These are phyloP conservation scores for Diaporthe batatas DNA, from an alignment of 2,329 filamentous ascomycete genomes.

Conservation along the genomic window DNA sequence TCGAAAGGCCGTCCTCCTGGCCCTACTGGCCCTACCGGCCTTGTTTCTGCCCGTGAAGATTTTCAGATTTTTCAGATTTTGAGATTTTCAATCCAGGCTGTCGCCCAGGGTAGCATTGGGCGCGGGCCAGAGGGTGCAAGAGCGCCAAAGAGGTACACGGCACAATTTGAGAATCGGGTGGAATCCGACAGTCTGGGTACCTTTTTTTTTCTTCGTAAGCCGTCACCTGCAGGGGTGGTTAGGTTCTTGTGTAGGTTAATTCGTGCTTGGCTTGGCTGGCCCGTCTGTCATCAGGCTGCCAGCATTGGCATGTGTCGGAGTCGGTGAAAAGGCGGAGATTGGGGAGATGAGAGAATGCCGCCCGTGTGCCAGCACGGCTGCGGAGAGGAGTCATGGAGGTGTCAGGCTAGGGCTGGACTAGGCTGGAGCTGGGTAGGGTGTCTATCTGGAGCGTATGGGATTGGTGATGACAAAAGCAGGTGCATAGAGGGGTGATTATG, in stretches of 20 bases:
- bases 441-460: conserved; percentile 24
- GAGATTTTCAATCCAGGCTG: conserved; percentile 1
- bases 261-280: conserved; percentile 24
- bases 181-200: conserved; percentile 26
- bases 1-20: neutral
- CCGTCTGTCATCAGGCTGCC: conserved; percentile 21
- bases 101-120: conserved; percentile 24
- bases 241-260: neutral
- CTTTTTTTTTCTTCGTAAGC: conserved; percentile 14
- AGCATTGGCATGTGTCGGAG: conserved; percentile 18
- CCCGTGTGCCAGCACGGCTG: neutral
- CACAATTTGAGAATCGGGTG: conserved; percentile 18
- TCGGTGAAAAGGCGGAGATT: conserved; percentile 40
- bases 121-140: neutral
- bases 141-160: neutral
- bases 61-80: conserved; percentile 14
- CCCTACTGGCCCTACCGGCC: neutral
- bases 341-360: conserved; percentile 24
- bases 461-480: conserved; percentile 31
- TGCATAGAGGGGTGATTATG: conserved; percentile 21
- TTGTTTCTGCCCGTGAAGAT: neutral
- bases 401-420: conserved; percentile 23
- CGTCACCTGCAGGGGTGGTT: conserved; percentile 11
- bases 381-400: conserved; percentile 2
- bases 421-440: conserved; percentile 25